A percentile compares a stretch with the other conserved stretches of the same genome.
Evolutionary conservation across 495 filamentous ascomycete genomes (phyloP).

Genomic region (Penicillium subrubescens): DNA sequence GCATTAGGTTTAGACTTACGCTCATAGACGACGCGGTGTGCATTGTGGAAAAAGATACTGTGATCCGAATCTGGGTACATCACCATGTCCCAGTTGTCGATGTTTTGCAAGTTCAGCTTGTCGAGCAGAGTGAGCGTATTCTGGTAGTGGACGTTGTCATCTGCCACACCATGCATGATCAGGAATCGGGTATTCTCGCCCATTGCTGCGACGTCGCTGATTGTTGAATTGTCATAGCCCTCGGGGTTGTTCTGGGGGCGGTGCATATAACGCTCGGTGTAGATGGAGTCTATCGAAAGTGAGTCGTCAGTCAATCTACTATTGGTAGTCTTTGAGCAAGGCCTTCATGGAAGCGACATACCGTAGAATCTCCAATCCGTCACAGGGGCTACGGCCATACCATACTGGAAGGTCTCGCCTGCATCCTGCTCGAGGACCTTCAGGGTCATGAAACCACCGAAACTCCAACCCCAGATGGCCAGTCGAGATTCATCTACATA

Average conservation of each 20-base stretch:
- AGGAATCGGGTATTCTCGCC: constrained; percentile 79
- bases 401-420: constrained; percentile 88
- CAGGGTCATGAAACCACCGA: constrained; percentile 95
- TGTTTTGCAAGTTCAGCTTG: constrained; percentile 75
- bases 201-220: constrained; percentile 71
- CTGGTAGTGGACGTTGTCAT: constrained; percentile 97
- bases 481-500: constrained; percentile 83
- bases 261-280: constrained; percentile 96
- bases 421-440: constrained; percentile 92
- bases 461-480: constrained; percentile 98
- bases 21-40: constrained; percentile 90
- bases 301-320: not conserved
- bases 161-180: constrained; percentile 90
- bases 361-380: constrained; percentile 95
- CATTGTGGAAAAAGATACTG: constrained; percentile 93
- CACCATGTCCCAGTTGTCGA: constrained; percentile 96
- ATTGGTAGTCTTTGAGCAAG: not conserved
- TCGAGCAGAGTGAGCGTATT: constrained; percentile 87
- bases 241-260: constrained; percentile 77
- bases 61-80: constrained; percentile 97
- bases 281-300: constrained; percentile 71
- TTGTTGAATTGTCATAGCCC: constrained; percentile 76
- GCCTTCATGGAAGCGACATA: constrained; percentile 27
- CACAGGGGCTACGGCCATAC: constrained; percentile 96
- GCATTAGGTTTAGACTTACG: constrained; percentile 60